Percentiles rank a stretch among this genome's conserved stretches.
Evolutionary conservation across 1,284 basidiomycete species (phyloP).

Genomic region (Cutaneotrichosporon mucoides): DNA sequence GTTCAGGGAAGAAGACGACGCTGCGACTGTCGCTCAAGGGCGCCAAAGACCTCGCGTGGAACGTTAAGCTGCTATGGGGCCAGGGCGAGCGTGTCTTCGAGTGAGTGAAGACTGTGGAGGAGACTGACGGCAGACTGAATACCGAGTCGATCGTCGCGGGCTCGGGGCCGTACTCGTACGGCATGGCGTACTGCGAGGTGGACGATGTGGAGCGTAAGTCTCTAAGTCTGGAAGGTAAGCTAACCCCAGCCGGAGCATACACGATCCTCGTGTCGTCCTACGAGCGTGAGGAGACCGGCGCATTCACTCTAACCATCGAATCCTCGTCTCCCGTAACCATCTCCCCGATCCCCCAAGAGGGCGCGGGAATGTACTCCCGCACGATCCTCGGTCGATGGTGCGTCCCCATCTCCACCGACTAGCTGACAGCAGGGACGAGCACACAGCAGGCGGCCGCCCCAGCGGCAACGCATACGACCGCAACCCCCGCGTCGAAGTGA

Average conservation of each 20-base stretch:
- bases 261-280: constrained; percentile 79
- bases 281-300: constrained; percentile 63
- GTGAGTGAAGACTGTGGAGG: constrained; percentile 52
- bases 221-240: neutral
- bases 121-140: constrained; percentile 43
- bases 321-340: constrained; percentile 55
- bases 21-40: constrained; percentile 59
- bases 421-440: constrained; percentile 52
- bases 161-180: constrained; percentile 78
- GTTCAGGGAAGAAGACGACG: constrained; percentile 45
- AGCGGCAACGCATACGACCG: constrained; percentile 58
- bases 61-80: constrained; percentile 71
- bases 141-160: constrained; percentile 10
- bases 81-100: constrained; percentile 66
- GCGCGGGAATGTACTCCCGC: constrained; percentile 83
- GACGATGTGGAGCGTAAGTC: constrained; percentile 57
- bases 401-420: constrained; percentile 29
- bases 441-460: constrained; percentile 63
- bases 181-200: constrained; percentile 60
- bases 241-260: constrained; percentile 66
- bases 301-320: constrained; percentile 63
- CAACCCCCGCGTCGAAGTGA: constrained; percentile 68
- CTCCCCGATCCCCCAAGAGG: constrained; percentile 60
- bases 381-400: constrained; percentile 66
- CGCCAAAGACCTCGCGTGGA: constrained; percentile 66